These are phyloP conservation scores for Talaromyces albobiverticillius DNA, from an alignment of 2,329 filamentous ascomycete genomes.

Conservation along the genomic window DNA sequence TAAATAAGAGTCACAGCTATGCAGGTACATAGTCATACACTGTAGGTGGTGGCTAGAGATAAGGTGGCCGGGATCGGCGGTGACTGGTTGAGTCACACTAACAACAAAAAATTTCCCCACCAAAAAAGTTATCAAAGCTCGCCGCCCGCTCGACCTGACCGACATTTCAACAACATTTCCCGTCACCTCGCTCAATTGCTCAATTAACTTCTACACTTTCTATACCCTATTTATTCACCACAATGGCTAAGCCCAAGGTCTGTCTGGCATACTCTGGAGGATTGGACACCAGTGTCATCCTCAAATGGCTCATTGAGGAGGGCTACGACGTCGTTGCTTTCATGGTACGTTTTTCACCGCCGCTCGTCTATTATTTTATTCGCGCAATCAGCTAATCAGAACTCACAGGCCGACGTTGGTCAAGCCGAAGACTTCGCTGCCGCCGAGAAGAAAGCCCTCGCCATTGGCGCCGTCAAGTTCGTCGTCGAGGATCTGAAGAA, in stretches of 20 bases:
- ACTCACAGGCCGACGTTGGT: constrained; percentile 62
- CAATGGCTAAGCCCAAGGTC: constrained; percentile 18
- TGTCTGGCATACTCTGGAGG: constrained; percentile 30
- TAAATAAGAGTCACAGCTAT: no score
- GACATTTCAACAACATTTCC: neutral
- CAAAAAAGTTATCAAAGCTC: constrained; percentile 1
- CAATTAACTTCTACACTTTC: neutral
- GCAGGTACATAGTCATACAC: no score
- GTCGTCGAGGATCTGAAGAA: constrained; percentile 63
- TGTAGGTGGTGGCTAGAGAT: no score
- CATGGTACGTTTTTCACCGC: constrained; percentile 17
- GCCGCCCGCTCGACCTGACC: neutral
- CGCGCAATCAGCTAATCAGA: neutral
- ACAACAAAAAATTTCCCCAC: constrained; percentile 14
- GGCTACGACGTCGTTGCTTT: constrained; percentile 63
- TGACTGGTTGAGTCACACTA: constrained; percentile 5
- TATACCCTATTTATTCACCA: neutral
- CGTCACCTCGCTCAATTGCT: neutral
- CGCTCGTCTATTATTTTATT: neutral
- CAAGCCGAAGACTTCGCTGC: constrained; percentile 65
- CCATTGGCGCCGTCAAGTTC: constrained; percentile 66
- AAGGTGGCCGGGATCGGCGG: constrained; percentile 9
- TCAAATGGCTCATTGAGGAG: constrained; percentile 49
- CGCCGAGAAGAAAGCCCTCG: constrained; percentile 69
- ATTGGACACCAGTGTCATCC: constrained; percentile 39